Conservation (phyloP, 139 green algal species). For the Chlamydomonas eustigma region DNA sequence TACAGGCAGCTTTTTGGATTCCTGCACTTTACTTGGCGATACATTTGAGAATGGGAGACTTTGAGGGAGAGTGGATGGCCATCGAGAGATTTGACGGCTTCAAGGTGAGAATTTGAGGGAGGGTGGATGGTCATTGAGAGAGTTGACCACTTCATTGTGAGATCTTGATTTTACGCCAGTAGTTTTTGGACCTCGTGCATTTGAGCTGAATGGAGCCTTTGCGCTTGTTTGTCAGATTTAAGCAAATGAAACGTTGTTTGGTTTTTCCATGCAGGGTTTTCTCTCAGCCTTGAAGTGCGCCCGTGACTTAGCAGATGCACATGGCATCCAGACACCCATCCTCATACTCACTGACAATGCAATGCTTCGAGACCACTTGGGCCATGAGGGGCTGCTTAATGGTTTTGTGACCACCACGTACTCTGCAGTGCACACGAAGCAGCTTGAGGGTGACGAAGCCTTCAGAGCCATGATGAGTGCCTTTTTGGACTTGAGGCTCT, state of each 20-base stretch:
- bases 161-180: not conserved
- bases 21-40: not conserved
- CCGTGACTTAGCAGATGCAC: not conserved
- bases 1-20: not conserved
- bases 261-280: not conserved
- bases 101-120: not conserved
- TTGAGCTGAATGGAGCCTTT: not conserved
- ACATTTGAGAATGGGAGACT: not conserved
- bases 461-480: not conserved
- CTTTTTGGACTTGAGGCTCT: conserved; percentile 5
- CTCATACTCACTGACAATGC: conserved; percentile 14
- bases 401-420: not conserved
- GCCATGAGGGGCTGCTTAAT: not conserved
- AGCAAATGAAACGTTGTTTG: too few relatives aligned
- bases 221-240: too few relatives aligned
- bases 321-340: conserved; percentile 6
- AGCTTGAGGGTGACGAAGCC: not conserved
- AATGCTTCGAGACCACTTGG: not conserved
- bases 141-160: not conserved
- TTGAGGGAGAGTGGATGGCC: not conserved
- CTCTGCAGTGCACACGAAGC: not conserved
- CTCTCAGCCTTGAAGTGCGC: not conserved
- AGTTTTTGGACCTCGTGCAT: not conserved
- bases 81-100: conserved; percentile 4
- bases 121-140: not conserved